These are phyloP conservation scores for Artemisia argyi DNA, from an alignment of 129 eudicot genomes.

Conservation along the genomic window DNA sequence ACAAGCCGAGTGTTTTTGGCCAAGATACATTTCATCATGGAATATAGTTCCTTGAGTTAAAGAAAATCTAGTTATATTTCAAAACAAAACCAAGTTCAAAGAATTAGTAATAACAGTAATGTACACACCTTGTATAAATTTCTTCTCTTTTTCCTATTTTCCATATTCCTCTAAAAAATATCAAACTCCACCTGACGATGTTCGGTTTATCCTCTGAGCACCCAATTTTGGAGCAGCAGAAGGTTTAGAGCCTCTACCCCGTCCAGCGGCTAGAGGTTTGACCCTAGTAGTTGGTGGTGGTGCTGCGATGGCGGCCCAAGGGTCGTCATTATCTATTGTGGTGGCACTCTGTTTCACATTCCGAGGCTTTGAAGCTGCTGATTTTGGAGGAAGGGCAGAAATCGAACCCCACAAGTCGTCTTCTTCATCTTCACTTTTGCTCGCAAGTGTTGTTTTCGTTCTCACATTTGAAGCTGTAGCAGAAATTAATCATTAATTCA, in stretches of 20 bases:
- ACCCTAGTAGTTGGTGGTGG: slow-evolving; percentile 79
- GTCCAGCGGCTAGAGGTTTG: slow-evolving; percentile 61
- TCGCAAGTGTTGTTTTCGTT: slow-evolving; percentile 42
- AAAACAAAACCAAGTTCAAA: slow-evolving; percentile 16
- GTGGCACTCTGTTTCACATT: slow-evolving; percentile 36
- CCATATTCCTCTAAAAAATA: background rate
- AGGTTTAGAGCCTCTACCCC: slow-evolving; percentile 68
- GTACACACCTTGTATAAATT: slow-evolving; percentile 17
- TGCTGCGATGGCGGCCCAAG: slow-evolving; percentile 94
- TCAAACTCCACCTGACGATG: slow-evolving; percentile 59
- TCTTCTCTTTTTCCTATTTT: slow-evolving; percentile 7
- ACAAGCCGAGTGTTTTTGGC: slow-evolving; percentile 1
- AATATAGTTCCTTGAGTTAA: background rate
- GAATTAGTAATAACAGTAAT: slow-evolving; percentile 18
- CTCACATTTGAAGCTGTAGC: slow-evolving; percentile 46
- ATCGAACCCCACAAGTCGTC: slow-evolving; percentile 79
- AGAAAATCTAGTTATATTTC: slow-evolving; percentile 1
- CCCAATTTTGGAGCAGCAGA: slow-evolving; percentile 68
- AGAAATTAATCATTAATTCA: background rate
- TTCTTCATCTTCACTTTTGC: slow-evolving; percentile 66
- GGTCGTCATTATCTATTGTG: slow-evolving; percentile 54
- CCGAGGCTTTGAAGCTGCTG: slow-evolving; percentile 37
- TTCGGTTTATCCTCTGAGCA: slow-evolving; percentile 85
- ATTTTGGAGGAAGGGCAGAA: slow-evolving; percentile 65
- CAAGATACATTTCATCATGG: background rate